Percentiles rank a stretch among this genome's conserved stretches.
Evolutionary conservation across 1,284 basidiomycete species (phyloP).

Genomic region (Pascua guehoae): DNA sequence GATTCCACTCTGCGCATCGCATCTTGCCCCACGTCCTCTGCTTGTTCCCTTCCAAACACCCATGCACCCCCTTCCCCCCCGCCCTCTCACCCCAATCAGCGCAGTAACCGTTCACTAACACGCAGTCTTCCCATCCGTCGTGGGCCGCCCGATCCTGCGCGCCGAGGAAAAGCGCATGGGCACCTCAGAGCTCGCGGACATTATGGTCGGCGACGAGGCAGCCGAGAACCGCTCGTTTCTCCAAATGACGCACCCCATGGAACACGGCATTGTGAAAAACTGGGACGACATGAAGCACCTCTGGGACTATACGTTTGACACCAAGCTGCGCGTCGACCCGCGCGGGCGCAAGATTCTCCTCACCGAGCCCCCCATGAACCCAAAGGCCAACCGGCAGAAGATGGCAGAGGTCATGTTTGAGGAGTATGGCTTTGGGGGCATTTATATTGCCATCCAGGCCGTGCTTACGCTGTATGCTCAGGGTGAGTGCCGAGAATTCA

Average conservation of each 20-base stretch:
- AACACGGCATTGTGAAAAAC: constrained; percentile 97
- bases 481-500: constrained; percentile 72
- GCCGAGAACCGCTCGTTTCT: constrained; percentile 91
- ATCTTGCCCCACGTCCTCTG: too few species aligned
- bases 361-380: constrained; percentile 99
- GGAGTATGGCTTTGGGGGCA: constrained; percentile 92
- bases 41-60: too few species aligned
- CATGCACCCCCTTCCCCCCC: too few species aligned
- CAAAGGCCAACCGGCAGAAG: constrained; percentile 82
- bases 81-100: too few species aligned
- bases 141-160: constrained; percentile 93
- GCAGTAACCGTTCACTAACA: neutral
- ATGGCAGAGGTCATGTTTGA: constrained; percentile 99
- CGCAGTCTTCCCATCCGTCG: constrained; percentile 89
- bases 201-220: constrained; percentile 97
- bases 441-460: constrained; percentile 98
- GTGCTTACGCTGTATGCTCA: constrained; percentile 97
- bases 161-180: constrained; percentile 86
- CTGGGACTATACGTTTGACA: constrained; percentile 98
- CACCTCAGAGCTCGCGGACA: constrained; percentile 80
- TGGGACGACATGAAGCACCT: constrained; percentile 99
- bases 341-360: constrained; percentile 85
- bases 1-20: too few species aligned
- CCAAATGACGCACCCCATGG: constrained; percentile 96
- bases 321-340: constrained; percentile 88